Evolutionary conservation across 1,284 basidiomycete species (phyloP).

Genomic region (Vanrija pseudolonga): DNA sequence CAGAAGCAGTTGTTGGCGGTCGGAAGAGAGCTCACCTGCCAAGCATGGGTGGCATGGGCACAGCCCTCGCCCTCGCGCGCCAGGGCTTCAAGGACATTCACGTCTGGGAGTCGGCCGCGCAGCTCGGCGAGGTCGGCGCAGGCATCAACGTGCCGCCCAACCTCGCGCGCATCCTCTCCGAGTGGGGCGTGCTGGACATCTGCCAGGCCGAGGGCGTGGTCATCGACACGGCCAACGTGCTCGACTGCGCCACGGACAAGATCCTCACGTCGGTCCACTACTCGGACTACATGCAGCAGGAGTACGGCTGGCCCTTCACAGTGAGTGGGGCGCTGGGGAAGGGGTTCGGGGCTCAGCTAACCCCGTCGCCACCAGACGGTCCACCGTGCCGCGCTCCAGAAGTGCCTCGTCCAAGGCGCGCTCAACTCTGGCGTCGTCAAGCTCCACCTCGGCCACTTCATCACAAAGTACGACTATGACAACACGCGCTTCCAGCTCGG

Average conservation of each 20-base stretch:
- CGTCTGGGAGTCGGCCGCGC: slow-evolving; percentile 32
- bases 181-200: slow-evolving; percentile 28
- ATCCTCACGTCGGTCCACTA: slow-evolving; percentile 35
- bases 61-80: slow-evolving; percentile 32
- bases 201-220: slow-evolving; percentile 33
- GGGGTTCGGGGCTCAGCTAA: too few relatives aligned
- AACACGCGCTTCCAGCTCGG: slow-evolving; percentile 31
- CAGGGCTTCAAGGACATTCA: slow-evolving; percentile 35
- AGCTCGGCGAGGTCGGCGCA: slow-evolving; percentile 38
- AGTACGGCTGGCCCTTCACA: slow-evolving; percentile 35
- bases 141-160: slow-evolving; percentile 43
- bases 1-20: too few relatives aligned
- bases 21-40: too few relatives aligned
- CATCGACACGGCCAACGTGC: slow-evolving; percentile 32
- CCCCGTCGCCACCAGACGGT: slow-evolving; percentile 21
- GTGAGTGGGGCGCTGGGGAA: too few relatives aligned
- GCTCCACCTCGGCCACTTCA: slow-evolving; percentile 29
- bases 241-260: slow-evolving; percentile 36
- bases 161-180: slow-evolving; percentile 33
- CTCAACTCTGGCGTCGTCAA: slow-evolving; percentile 30
- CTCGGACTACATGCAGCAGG: slow-evolving; percentile 31
- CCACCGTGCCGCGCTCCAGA: slow-evolving; percentile 45
- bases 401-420: slow-evolving; percentile 32
- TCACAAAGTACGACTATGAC: slow-evolving; percentile 41
- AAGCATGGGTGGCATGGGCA: slow-evolving; percentile 36